A percentile compares a stretch with the other conserved stretches of the same genome.
Evolutionary conservation across 2,329 filamentous ascomycete genomes (phyloP).

Genomic region (Botrytis tulipae): DNA sequence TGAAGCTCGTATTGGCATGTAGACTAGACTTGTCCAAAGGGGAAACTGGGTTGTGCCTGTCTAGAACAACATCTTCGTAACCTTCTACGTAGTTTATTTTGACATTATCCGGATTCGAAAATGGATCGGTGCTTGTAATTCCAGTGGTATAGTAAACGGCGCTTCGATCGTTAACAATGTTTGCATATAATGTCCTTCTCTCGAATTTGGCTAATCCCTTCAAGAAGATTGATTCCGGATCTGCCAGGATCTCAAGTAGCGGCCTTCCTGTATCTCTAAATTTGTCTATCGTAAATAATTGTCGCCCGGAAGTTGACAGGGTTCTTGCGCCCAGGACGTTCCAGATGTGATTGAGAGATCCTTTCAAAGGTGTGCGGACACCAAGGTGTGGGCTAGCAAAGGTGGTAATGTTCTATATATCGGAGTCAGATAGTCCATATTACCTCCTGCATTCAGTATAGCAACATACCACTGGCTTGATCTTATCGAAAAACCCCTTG

Average conservation of each 20-base stretch:
- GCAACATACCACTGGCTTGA: conserved; percentile 68
- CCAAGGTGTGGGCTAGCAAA: conserved; percentile 84
- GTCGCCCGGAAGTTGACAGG: conserved; percentile 77
- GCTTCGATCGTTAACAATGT: conserved; percentile 81
- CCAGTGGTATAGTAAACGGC: conserved; percentile 81
- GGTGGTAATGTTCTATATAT: conserved; percentile 76
- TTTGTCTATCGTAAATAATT: conserved; percentile 82
- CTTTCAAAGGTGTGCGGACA: conserved; percentile 67
- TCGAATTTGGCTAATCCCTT: conserved; percentile 73
- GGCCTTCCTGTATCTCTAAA: conserved; percentile 83
- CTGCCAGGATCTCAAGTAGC: conserved; percentile 76
- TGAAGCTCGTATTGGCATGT: conserved; percentile 30
- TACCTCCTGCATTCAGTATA: background rate
- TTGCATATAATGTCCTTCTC: conserved; percentile 76
- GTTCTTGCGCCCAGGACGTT: conserved; percentile 83
- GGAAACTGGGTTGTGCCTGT: conserved; percentile 60
- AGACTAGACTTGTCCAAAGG: conserved; percentile 41
- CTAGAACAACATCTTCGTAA: conserved; percentile 73
- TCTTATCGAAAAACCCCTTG: conserved; percentile 72
- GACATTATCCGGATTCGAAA: conserved; percentile 62
- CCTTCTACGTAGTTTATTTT: conserved; percentile 72
- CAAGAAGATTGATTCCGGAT: conserved; percentile 83
- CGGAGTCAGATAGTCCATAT: conserved; percentile 2
- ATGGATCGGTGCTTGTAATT: conserved; percentile 78
- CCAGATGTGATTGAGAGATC: conserved; percentile 66